Percentiles rank a stretch among this genome's conserved stretches.
These are phyloP conservation scores for Magnusiomyces sp. DNA, from an alignment of 1,139 yeast species.

Conservation along the genomic window DNA sequence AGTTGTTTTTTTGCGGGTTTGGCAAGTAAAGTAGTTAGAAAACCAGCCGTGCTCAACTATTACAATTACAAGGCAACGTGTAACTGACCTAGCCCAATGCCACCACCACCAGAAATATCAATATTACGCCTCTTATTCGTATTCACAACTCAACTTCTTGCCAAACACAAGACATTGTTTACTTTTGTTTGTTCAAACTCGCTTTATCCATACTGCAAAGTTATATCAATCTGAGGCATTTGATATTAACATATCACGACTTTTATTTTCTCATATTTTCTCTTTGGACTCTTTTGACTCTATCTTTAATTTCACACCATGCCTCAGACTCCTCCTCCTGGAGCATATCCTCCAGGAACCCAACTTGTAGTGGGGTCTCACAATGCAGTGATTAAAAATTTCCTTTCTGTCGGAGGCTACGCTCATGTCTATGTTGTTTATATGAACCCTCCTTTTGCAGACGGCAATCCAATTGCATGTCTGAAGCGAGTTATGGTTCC, in stretches of 20 bases:
- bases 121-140: too few relatives aligned
- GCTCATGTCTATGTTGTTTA: slow-evolving; percentile 69
- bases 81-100: too few relatives aligned
- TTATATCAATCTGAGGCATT: neutral
- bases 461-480: slow-evolving; percentile 38
- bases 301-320: neutral
- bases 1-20: too few relatives aligned
- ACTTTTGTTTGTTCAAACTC: too few relatives aligned
- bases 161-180: too few relatives aligned
- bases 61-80: too few relatives aligned
- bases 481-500: slow-evolving; percentile 71
- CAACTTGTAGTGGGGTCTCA: slow-evolving; percentile 61
- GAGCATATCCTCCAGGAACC: slow-evolving; percentile 59
- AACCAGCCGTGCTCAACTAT: too few relatives aligned
- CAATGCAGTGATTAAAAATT: slow-evolving; percentile 46
- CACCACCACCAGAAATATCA: too few relatives aligned
- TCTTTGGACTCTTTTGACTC: neutral
- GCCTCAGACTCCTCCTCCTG: slow-evolving; percentile 31
- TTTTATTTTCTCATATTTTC: neutral
- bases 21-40: too few relatives aligned
- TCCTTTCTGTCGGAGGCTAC: slow-evolving; percentile 67
- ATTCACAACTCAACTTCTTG: too few relatives aligned
- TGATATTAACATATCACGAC: neutral
- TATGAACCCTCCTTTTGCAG: slow-evolving; percentile 38
- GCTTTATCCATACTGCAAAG: too few relatives aligned